Base-by-base conservation (phyloP, 345 rosid genomes). In the Pelargonium nanum region DNA sequence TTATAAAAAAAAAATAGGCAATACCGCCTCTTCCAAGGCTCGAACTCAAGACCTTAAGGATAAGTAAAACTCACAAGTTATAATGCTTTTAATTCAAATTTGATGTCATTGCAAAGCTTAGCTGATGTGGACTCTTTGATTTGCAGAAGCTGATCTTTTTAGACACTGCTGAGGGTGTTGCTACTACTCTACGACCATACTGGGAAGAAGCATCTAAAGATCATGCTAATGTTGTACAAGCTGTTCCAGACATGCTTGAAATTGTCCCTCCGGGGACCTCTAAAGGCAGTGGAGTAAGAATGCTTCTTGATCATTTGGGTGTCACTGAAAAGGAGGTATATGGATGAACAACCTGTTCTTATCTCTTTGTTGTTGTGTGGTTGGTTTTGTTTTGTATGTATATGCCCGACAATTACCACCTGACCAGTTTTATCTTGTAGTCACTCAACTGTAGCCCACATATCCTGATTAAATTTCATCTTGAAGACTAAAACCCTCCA, bases 231-330 rank as follows among this genome's bases (percentile, higher is more conserved):
- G 84, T 90, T 24, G 78, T 88, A 44, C 99, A 84, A 85, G 83
- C 95, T 68, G 69, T 81, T 53, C 85, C 87, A 19, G 89, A 88
- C 74, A 90, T 86, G 92, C 90, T 94, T 55, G 99, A 94, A 71
- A 84, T 93, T 21, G 85, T 93, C 3, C 96, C 96, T 26, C 78
- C 69, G 1, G 84, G 87, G 68, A 93, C 97, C 63, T 87, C 97
- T 19, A 90, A 93, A 74, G 99, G 97, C 5, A 78, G 69, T 23
- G 87, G 97, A 67, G 86, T 93, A 22, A 79, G 64, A 68, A 59
- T 81, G 75, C 77, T 90, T 55, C 97, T 84, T 61, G 78, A 86
- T 71, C 95, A 93, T 80, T 78, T 90, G 71, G 92, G 96, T 24
- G 77, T 78, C 67, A 65, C 72, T 26, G 57, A 85, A 5, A 67